Evolutionary conservation across 2,329 filamentous ascomycete genomes (phyloP).

Genomic region (Amesomyces nigricolor): DNA sequence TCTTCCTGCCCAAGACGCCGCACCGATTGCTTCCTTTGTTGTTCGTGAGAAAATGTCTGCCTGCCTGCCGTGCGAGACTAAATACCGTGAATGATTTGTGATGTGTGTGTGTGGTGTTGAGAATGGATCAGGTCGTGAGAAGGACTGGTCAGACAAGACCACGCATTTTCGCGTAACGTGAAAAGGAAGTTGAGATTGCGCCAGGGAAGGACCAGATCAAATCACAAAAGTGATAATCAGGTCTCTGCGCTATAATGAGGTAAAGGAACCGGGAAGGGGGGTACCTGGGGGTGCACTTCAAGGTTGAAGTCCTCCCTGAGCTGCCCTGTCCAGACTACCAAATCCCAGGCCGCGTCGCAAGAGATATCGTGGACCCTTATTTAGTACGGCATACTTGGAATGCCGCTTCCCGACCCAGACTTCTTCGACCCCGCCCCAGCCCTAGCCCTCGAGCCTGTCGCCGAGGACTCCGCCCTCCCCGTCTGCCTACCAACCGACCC

Average conservation of each 20-base stretch:
- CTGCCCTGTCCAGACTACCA: too few relatives aligned
- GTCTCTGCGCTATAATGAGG: background rate
- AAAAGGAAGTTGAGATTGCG: background rate
- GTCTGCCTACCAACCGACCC: conserved; percentile 6
- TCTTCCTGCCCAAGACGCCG: background rate
- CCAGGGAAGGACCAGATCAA: background rate
- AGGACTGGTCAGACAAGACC: background rate
- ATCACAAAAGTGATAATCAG: background rate
- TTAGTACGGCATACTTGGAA: conserved; percentile 18
- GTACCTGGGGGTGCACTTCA: too few relatives aligned
- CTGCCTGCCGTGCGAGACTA: background rate
- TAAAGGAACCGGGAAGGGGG: background rate
- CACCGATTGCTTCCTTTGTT: background rate
- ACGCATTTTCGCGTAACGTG: background rate
- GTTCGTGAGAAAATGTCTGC: background rate
- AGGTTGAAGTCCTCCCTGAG: too few relatives aligned
- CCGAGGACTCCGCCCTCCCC: background rate
- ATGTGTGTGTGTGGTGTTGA: background rate
- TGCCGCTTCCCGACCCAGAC: conserved; percentile 7
- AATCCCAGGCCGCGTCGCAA: too few relatives aligned
- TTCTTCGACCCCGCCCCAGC: background rate
- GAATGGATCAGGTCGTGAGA: background rate
- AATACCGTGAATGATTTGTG: background rate
- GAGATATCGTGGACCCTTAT: too few relatives aligned
- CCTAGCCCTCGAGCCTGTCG: background rate